These are phyloP conservation scores for Verbena officinalis DNA, from an alignment of 257 asterid genomes.

Conservation along the genomic window DNA sequence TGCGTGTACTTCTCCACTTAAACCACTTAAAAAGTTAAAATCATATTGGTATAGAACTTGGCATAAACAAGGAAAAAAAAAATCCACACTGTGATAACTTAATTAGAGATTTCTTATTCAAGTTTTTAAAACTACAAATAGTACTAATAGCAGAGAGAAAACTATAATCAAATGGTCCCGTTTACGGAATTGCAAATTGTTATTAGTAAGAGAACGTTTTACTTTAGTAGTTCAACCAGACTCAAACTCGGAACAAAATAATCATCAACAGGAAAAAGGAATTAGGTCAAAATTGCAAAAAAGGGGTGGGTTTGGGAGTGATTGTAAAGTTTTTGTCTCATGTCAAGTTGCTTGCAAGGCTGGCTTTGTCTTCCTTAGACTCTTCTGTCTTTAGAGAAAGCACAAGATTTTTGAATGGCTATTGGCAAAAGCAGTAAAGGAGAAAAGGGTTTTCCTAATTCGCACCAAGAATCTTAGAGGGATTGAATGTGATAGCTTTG, in stretches of 20 bases:
- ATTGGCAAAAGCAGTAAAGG: constrained; percentile 31
- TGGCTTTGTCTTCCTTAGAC: constrained; percentile 43
- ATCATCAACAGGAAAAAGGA: too few species aligned
- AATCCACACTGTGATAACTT: too few species aligned
- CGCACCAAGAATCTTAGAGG: constrained; percentile 37
- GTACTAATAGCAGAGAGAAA: too few species aligned
- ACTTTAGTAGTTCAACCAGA: too few species aligned
- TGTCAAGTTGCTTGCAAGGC: constrained; percentile 47
- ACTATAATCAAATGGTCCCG: too few species aligned
- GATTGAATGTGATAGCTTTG: constrained; percentile 39
- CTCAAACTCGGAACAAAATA: too few species aligned
- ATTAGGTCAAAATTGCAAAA: neutral
- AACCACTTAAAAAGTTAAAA: constrained; percentile 33
- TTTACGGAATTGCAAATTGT: too few species aligned
- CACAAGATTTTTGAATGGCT: constrained; percentile 33
- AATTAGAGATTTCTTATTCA: too few species aligned
- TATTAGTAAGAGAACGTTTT: too few species aligned
- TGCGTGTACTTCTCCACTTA: constrained; percentile 38
- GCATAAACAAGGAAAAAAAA: too few species aligned
- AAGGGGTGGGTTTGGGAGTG: neutral
- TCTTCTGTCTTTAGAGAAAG: constrained; percentile 39
- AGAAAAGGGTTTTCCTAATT: constrained; percentile 31
- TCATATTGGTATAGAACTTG: neutral
- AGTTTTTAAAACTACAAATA: too few species aligned
- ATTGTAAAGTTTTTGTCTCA: constrained; percentile 51